phyloP scores from a whole-genome alignment of 371 early-diverging fungal genomes.

The Lichtheimia hyalospora region DNA sequence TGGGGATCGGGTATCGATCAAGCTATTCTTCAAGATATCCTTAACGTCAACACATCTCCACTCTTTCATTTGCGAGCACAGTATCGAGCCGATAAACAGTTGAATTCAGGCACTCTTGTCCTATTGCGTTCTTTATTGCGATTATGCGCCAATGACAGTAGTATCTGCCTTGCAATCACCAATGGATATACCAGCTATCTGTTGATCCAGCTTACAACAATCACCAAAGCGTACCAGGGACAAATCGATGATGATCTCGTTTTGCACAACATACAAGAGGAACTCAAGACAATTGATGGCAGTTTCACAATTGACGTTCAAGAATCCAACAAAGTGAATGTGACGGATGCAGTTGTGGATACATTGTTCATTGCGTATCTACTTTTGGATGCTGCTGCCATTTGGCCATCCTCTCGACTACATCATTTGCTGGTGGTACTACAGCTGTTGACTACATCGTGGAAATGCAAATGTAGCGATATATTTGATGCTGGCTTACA shows the following conservation, averaged over 20 bases:
- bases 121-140: constrained; percentile 22
- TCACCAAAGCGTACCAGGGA: background rate
- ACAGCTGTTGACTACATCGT: constrained; percentile 10
- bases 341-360: constrained; percentile 7
- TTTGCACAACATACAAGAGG: background rate
- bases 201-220: background rate
- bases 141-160: constrained; percentile 3
- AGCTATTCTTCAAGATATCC: constrained; percentile 17
- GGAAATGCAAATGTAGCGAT: constrained; percentile 20
- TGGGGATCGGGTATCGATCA: constrained; percentile 25
- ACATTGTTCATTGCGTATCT: constrained; percentile 25
- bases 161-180: background rate
- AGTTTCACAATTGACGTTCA: too few species aligned
- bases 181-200: background rate
- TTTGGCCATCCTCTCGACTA: constrained; percentile 12
- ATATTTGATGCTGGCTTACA: constrained; percentile 22
- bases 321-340: background rate
- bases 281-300: background rate
- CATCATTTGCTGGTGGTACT: constrained; percentile 6
- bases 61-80: constrained; percentile 13
- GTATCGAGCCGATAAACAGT: constrained; percentile 12
- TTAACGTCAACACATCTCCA: constrained; percentile 22
- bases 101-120: constrained; percentile 16
- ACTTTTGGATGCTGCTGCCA: constrained; percentile 22
- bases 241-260: background rate